Evolutionary conservation across 2,329 filamentous ascomycete species (phyloP).

Genomic region (Clathrospora elynae): DNA sequence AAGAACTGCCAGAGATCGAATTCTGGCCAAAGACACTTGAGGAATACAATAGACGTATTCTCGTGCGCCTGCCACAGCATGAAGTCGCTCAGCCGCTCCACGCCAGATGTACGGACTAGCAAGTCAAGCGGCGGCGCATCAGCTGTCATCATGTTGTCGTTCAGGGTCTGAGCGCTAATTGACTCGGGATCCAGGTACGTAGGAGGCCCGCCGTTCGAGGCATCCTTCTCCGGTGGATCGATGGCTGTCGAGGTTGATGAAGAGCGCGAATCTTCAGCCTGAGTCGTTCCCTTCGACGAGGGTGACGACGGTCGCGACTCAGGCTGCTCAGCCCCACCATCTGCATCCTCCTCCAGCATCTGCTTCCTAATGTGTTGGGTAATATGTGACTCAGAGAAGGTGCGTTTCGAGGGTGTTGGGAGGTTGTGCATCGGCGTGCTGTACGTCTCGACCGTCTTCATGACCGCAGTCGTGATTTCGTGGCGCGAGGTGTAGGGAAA

Average conservation of each 20-base stretch:
- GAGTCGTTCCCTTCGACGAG: slow-evolving; percentile 44
- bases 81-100: slow-evolving; percentile 91
- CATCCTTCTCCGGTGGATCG: slow-evolving; percentile 44
- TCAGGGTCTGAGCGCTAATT: slow-evolving; percentile 82
- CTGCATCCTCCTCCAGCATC: slow-evolving; percentile 50
- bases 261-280: slow-evolving; percentile 34
- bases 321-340: slow-evolving; percentile 33
- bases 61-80: slow-evolving; percentile 99
- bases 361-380: slow-evolving; percentile 75
- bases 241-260: slow-evolving; percentile 49
- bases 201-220: slow-evolving; percentile 22
- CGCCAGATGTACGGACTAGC: slow-evolving; percentile 88
- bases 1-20: slow-evolving; percentile 94
- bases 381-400: slow-evolving; percentile 88
- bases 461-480: slow-evolving; percentile 90
- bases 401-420: slow-evolving; percentile 61
- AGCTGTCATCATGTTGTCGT: slow-evolving; percentile 85
- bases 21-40: slow-evolving; percentile 92
- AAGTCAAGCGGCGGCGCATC: slow-evolving; percentile 86
- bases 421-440: slow-evolving; percentile 68
- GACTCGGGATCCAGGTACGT: slow-evolving; percentile 75
- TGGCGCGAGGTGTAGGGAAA: slow-evolving; percentile 97
- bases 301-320: slow-evolving; percentile 42
- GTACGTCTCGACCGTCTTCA: slow-evolving; percentile 85
- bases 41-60: slow-evolving; percentile 87